Conservation (phyloP, 2,329 filamentous ascomycete species). For the Curvularia hawaiiensis region DNA sequence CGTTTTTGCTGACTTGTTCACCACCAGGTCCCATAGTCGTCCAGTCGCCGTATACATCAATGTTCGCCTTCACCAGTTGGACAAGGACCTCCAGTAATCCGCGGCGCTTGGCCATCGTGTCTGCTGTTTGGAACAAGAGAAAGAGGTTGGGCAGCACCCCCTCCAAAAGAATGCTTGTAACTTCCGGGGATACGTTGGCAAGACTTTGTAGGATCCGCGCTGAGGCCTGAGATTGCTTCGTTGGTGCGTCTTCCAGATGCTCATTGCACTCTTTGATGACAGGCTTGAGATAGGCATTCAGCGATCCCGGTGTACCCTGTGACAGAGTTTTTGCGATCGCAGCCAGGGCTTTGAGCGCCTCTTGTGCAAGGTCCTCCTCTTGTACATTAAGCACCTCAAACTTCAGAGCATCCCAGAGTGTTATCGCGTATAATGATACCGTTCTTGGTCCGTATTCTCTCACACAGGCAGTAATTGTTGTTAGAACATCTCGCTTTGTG, state of each 20-base stretch:
- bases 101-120: conserved; percentile 66
- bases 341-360: conserved; percentile 61
- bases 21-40: conserved; percentile 48
- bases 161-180: conserved; percentile 62
- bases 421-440: conserved; percentile 66
- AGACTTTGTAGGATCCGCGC: conserved; percentile 65
- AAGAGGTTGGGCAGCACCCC: conserved; percentile 63
- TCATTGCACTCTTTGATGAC: conserved; percentile 71
- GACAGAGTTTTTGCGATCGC: conserved; percentile 63
- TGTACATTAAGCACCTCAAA: conserved; percentile 71
- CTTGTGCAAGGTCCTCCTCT: conserved; percentile 67
- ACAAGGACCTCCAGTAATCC: conserved; percentile 66
- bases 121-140: conserved; percentile 64
- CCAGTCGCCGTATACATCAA: conserved; percentile 63
- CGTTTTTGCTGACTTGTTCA: conserved; percentile 40
- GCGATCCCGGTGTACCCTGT: conserved; percentile 53
- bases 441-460: conserved; percentile 63
- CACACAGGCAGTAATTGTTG: conserved; percentile 65
- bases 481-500: conserved; percentile 71
- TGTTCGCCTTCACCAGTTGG: conserved; percentile 63
- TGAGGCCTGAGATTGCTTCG: conserved; percentile 69
- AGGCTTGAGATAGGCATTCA: conserved; percentile 61
- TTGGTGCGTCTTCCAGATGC: conserved; percentile 70
- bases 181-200: conserved; percentile 59
- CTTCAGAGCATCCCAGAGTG: conserved; percentile 71